These are phyloP conservation scores for Takashimella koratensis DNA, from an alignment of 1,284 basidiomycete genomes.

Conservation along the genomic window DNA sequence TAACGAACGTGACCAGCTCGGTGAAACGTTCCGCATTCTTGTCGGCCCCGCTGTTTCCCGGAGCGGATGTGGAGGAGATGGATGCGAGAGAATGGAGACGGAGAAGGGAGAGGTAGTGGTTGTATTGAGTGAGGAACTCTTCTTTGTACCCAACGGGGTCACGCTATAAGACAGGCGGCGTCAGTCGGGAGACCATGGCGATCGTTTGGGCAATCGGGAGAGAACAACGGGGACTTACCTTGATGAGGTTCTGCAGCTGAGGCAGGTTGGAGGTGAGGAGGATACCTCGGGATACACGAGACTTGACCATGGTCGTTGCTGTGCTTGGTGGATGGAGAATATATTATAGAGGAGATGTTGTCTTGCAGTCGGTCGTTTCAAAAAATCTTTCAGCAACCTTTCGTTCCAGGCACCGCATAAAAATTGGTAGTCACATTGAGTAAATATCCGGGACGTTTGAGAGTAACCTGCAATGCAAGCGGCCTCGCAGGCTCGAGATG, in stretches of 20 bases:
- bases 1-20: conserved; percentile 73
- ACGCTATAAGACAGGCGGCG: too few relatives aligned
- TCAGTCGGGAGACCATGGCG: conserved; percentile 23
- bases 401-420: too few relatives aligned
- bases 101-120: conserved; percentile 84
- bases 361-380: too few relatives aligned
- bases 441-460: too few relatives aligned
- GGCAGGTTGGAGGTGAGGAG: conserved; percentile 58
- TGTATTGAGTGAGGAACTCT: conserved; percentile 98
- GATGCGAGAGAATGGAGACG: conserved; percentile 57
- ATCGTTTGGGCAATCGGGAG: conserved; percentile 12
- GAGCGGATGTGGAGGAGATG: conserved; percentile 22
- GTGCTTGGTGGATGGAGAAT: background rate
- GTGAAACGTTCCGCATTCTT: conserved; percentile 77
- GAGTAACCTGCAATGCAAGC: too few relatives aligned
- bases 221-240: conserved; percentile 49
- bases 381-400: too few relatives aligned
- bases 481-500: too few relatives aligned
- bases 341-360: background rate
- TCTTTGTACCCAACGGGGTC: conserved; percentile 88
- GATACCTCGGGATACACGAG: conserved; percentile 41
- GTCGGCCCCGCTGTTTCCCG: conserved; percentile 21
- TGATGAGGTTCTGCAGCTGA: conserved; percentile 90
- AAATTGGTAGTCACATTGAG: too few relatives aligned
- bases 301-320: conserved; percentile 35